Conservation (phyloP, 768 basidiomycete species). For the Phaffia australis region DNA sequence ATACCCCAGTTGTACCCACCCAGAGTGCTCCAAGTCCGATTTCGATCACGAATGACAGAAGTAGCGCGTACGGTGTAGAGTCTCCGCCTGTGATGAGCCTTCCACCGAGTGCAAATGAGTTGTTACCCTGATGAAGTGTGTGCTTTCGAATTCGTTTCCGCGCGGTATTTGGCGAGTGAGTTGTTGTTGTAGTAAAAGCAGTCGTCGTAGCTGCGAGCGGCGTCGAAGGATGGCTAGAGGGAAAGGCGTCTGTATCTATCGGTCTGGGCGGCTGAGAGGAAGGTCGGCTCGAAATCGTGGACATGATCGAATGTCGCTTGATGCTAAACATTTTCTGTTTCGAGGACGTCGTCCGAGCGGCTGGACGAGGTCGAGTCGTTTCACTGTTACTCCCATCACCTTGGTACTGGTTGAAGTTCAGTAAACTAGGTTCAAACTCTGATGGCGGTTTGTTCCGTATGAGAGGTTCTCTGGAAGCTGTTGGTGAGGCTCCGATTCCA, state of each 20-base stretch:
- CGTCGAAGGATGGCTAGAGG: neutral
- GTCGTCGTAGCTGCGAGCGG: neutral
- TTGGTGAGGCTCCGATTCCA: no score
- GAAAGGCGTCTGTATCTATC: neutral
- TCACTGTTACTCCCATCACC: no score
- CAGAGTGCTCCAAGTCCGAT: conserved; percentile 64
- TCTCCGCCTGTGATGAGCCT: conserved; percentile 74
- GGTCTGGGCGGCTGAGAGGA: neutral
- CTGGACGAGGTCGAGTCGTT: no score
- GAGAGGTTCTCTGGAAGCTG: no score
- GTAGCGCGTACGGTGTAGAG: conserved; percentile 61
- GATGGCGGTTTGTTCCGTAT: no score
- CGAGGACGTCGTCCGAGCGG: no score
- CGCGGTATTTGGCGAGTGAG: neutral
- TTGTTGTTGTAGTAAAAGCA: neutral
- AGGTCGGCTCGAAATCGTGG: neutral
- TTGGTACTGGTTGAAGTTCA: no score
- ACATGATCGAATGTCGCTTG: neutral
- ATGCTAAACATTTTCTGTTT: no score
- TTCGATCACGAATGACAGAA: conserved; percentile 52
- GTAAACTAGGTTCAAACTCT: no score
- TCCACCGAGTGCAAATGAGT: conserved; percentile 58
- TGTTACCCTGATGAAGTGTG: conserved; percentile 29
- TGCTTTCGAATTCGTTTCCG: conserved; percentile 27
- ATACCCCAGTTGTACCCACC: conserved; percentile 78